Evolutionary conservation across 805 yeast genomes (phyloP).

Genomic region (Lipomyces lipofer): DNA sequence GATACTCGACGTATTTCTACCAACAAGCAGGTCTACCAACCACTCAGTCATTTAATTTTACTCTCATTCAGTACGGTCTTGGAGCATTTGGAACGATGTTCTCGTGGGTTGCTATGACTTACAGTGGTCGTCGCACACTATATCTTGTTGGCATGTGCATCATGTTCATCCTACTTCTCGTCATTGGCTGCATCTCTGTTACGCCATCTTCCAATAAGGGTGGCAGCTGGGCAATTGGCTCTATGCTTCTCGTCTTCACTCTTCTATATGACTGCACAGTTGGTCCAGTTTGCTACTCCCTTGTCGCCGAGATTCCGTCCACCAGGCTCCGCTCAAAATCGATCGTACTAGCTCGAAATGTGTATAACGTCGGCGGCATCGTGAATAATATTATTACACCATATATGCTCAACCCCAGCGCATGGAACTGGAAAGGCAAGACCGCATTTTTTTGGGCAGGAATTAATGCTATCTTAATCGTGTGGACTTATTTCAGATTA

Average conservation of each 20-base stretch:
- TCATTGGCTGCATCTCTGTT: constrained; percentile 27
- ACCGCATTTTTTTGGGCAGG: constrained; percentile 39
- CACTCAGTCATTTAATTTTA: constrained; percentile 5
- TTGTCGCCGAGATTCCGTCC: constrained; percentile 48
- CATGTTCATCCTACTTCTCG: constrained; percentile 12
- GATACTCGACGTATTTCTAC: constrained; percentile 50
- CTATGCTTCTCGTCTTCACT: constrained; percentile 49
- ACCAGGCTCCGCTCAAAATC: constrained; percentile 47
- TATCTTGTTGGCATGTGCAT: constrained; percentile 23
- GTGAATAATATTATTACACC: constrained; percentile 40
- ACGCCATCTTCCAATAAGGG: constrained; percentile 27
- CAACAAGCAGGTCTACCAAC: constrained; percentile 39
- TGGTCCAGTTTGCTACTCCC: constrained; percentile 46
- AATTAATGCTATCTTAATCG: constrained; percentile 37
- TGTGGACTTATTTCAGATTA: constrained; percentile 52
- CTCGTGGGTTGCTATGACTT: constrained; percentile 10
- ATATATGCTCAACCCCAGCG: constrained; percentile 49
- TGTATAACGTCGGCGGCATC: constrained; percentile 31
- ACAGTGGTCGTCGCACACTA: constrained; percentile 20
- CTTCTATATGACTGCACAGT: constrained; percentile 48
- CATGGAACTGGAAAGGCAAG: constrained; percentile 9
- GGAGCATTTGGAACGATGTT: constrained; percentile 8
- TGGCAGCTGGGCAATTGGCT: constrained; percentile 39
- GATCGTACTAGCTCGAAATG: constrained; percentile 45
- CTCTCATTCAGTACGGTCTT: constrained; percentile 2